phyloP scores from a whole-genome alignment of 768 basidiomycete species.

The Boletus vermiculosoides region DNA sequence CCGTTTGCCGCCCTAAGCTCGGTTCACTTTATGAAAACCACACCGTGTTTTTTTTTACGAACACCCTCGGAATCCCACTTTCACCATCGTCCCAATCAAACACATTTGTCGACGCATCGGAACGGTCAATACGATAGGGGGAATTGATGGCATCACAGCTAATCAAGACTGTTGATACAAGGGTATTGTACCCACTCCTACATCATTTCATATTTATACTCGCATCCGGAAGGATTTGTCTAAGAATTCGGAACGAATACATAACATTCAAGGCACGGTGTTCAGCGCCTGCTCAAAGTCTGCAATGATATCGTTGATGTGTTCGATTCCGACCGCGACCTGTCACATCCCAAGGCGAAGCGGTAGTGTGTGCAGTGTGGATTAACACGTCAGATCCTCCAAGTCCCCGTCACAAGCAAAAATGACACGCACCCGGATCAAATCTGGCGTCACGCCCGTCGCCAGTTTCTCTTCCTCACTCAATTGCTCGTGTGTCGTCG shows the following conservation, averaged over 20 bases:
- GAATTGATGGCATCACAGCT: neutral
- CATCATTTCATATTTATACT: neutral
- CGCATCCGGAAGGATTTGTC: neutral
- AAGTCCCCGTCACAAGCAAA: too few species aligned
- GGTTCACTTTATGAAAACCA: too few species aligned
- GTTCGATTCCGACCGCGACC: conserved; percentile 47
- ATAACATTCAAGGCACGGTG: conserved; percentile 11
- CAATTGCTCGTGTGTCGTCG: conserved; percentile 62
- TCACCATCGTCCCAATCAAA: too few species aligned
- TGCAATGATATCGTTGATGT: conserved; percentile 45
- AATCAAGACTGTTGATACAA: too few species aligned
- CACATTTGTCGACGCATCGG: neutral
- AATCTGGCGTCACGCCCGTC: conserved; percentile 53
- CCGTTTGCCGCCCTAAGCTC: too few species aligned
- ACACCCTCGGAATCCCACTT: too few species aligned
- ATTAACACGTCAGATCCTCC: neutral
- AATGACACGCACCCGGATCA: conserved; percentile 48
- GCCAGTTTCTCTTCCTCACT: conserved; percentile 44
- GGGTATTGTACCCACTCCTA: neutral
- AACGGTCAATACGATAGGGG: too few species aligned
- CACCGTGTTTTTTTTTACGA: too few species aligned
- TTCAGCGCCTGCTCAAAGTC: conserved; percentile 44
- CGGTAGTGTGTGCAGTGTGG: neutral
- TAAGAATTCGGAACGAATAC: neutral
- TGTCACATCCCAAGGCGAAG: conserved; percentile 4